Percentiles rank a stretch among this genome's conserved stretches.
Evolutionary conservation across 257 asterid genomes (phyloP).

Genomic region (Thymus mandschuricus): DNA sequence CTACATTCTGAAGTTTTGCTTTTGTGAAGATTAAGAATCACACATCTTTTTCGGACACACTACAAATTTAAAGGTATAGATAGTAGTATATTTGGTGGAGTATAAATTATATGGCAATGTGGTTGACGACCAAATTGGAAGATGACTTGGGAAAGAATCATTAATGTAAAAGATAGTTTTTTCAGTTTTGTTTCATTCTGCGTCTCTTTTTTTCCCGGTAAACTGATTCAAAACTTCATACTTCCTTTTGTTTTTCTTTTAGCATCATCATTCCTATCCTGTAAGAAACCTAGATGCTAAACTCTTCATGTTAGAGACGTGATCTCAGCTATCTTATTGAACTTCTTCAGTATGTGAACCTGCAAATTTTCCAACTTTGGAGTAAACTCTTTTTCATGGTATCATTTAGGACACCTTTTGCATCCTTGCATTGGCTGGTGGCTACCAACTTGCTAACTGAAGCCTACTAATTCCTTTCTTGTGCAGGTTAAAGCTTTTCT

Average conservation of each 20-base stretch:
- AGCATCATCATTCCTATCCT: neutral
- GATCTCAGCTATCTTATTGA: neutral
- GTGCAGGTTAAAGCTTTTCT: slow-evolving; percentile 87
- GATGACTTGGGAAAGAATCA: neutral
- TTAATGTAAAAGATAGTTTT: neutral
- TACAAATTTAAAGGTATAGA: neutral
- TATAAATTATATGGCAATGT: neutral
- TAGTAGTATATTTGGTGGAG: neutral
- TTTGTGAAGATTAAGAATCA: slow-evolving; percentile 3
- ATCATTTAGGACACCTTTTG: slow-evolving; percentile 8
- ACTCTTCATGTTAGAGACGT: neutral
- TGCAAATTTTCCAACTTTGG: neutral
- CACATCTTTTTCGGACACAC: neutral
- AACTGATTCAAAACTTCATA: neutral
- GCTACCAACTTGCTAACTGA: slow-evolving; percentile 1
- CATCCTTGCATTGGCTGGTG: neutral
- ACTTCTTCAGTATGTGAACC: slow-evolving; percentile 14
- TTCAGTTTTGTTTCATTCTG: neutral
- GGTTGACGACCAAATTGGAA: neutral
- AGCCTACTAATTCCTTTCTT: slow-evolving; percentile 24
- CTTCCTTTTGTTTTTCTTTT: neutral
- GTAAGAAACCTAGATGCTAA: neutral
- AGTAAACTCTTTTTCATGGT: neutral
- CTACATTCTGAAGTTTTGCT: slow-evolving; percentile 3
- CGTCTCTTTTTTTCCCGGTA: neutral